Evolutionary conservation across 2,329 filamentous ascomycete species (phyloP), one percentile per base, ranked within the genome.

Genomic region (Xylaria sp.): DNA sequence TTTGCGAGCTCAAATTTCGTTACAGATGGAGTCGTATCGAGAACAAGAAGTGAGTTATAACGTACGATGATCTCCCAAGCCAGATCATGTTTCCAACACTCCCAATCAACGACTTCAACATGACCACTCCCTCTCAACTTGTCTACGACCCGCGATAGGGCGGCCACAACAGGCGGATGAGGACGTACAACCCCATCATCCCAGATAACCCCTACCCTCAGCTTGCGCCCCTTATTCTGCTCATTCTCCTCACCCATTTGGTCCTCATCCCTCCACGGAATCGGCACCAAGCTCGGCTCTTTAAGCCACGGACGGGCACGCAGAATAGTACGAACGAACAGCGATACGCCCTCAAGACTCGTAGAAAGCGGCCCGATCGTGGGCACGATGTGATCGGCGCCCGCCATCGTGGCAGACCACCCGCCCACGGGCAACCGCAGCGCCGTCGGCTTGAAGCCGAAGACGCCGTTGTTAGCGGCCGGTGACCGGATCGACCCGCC

Each of bases 181-280:
- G 88, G 88, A 71, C 82, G 84, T 0, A 90, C 87, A 12, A 90
- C 82, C 0, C 85, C 87, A 68, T 91, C 89, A 77, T 88, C 83
- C 82, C 86, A 85, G 55, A 90, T 79, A 1, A 90, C 83, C 0
- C 85, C 90, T n/a, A 92, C 82, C 73, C 86, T 89, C 6, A 91
- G 78, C 70, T 86, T 88, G 66, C 41, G 5, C 28, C 28, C 25
- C 59, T 62, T n/a, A n/a, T n/a, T n/a, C n/a, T n/a, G n/a, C n/a
- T n/a, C n/a, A n/a, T n/a, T 64, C 13, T 60, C 54, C 12, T 69
- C 68, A 15, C 15, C 46, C 7, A 28, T 34, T 5, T 46, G 44
- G 1, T n/a, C 62, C 8, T 41, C 37, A 25, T 74, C 72, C 20
- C 65, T 71, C 76, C 74, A 77, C 28, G 71, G 71, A 41, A 78